Conservation (phyloP, 1,139 yeast species). For the Petasospora rhodanensis region DNA sequence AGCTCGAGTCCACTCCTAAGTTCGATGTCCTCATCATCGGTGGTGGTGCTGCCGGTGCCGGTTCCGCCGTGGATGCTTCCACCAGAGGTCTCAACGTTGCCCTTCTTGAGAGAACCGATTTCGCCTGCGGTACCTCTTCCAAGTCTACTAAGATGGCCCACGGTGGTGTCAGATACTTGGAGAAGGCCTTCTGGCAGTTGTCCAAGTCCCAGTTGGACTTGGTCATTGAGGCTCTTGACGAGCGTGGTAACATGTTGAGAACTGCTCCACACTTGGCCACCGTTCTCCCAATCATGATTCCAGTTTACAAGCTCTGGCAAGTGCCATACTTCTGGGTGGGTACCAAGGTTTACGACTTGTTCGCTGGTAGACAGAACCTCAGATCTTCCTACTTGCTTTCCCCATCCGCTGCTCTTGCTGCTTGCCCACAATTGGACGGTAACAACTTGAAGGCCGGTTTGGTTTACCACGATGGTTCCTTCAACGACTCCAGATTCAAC, state of each 20-base stretch:
- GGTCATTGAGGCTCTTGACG: conserved; percentile 91
- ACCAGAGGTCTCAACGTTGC: conserved; percentile 90
- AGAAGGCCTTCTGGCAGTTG: conserved; percentile 86
- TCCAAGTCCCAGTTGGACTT: conserved; percentile 89
- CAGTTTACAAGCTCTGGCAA: conserved; percentile 95
- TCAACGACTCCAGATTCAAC: conserved; percentile 91
- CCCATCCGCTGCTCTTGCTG: conserved; percentile 60
- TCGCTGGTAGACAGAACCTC: conserved; percentile 87
- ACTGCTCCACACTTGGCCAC: conserved; percentile 92
- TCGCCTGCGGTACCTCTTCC: conserved; percentile 89
- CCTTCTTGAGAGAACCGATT: conserved; percentile 80
- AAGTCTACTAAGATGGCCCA: conserved; percentile 97
- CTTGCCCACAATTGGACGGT: conserved; percentile 86
- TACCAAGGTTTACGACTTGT: conserved; percentile 86
- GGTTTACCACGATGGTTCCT: conserved; percentile 93
- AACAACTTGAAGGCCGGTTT: conserved; percentile 82
- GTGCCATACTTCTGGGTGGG: conserved; percentile 92
- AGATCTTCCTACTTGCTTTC: conserved; percentile 74
- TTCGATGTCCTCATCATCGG: conserved; percentile 85
- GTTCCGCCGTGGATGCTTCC: conserved; percentile 88
- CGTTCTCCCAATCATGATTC: conserved; percentile 89
- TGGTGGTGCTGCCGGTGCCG: conserved; percentile 96
- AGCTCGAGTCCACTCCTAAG: conserved; percentile 40
- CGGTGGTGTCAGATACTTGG: conserved; percentile 94
- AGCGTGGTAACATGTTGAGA: conserved; percentile 82